Conservation (phyloP, 495 filamentous ascomycete genomes). For the Penicilliopsis zonata region DNA sequence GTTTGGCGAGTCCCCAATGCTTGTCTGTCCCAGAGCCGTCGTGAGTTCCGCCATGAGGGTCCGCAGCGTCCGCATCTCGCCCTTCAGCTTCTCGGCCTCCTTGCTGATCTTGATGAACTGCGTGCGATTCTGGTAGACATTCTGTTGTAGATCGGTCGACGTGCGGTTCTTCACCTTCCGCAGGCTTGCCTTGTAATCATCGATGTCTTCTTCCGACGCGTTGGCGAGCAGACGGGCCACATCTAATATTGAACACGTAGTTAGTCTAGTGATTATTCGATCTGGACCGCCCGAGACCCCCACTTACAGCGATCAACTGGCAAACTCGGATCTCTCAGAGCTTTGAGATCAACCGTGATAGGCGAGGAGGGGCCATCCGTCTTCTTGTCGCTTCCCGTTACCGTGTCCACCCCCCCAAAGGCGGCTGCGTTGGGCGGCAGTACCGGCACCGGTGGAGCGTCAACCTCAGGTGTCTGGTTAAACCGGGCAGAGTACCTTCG, state of each 20-base stretch:
- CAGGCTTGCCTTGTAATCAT: constrained; percentile 64
- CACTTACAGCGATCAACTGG: constrained; percentile 47
- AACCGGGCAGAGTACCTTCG: constrained; percentile 87
- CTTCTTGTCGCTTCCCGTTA: constrained; percentile 30
- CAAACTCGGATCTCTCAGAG: constrained; percentile 68
- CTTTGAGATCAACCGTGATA: constrained; percentile 54
- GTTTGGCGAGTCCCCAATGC: constrained; percentile 31
- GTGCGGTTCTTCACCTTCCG: constrained; percentile 71
- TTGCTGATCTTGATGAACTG: constrained; percentile 99
- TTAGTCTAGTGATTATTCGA: too few species aligned
- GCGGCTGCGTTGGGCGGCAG: constrained; percentile 40
- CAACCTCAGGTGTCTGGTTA: constrained; percentile 62
- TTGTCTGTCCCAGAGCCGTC: constrained; percentile 60
- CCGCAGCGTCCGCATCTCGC: constrained; percentile 84
- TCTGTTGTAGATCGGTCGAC: constrained; percentile 84
- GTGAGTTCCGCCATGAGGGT: constrained; percentile 85
- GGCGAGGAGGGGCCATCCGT: constrained; percentile 24
- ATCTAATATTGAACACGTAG: too few species aligned
- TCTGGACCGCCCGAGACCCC: too few species aligned
- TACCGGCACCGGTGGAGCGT: constrained; percentile 54
- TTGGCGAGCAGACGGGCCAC: constrained; percentile 72
- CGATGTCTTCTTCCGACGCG: constrained; percentile 88
- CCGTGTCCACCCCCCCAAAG: constrained; percentile 32
- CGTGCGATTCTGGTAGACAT: constrained; percentile 93
- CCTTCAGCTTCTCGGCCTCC: constrained; percentile 94